Base-by-base conservation (phyloP, 768 basidiomycete species). In the Cubamyces lactineus region DNA sequence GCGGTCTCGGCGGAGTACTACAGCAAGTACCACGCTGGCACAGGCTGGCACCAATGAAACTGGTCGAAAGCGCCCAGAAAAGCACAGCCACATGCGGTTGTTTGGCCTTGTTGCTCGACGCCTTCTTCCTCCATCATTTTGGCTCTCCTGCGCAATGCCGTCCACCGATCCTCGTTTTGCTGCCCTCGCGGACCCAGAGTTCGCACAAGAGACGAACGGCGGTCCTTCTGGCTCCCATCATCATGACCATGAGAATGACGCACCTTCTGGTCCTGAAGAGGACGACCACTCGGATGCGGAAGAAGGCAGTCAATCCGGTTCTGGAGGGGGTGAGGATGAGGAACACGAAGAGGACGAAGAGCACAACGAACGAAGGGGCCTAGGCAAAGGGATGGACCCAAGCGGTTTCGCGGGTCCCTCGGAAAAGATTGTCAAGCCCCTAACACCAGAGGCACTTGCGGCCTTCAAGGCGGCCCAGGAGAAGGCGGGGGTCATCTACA, bases 401-500 rank as follows among this genome's bases (percentile, higher is more conserved):
- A 80, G 83, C 59, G 87, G 86, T 6, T 87, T 86, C 63, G 74
- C 84, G 38, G 87, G 82, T 0, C 83, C 83, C 11, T 69, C 74
- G 16, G 79, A 83, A 60, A 86, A 85, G 72, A 78, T 81, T 3
- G 81, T 93, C 58, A 88, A 91, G 69, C 91, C 91, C 0, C 76
- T 94, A 51, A 90, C 87, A 2, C 79, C 82, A 6, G 89, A 92
- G 72, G 89, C 87, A 7, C 79, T 94, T 49, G 88, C 86, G 46
- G 85, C 82, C 19, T 94, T 88, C 76, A 85, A 88, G 67, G 83
- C 83, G 30, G 85, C 84, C 1, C 89, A 91, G 70, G 84, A 89
- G 34, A 81, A 82, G 42, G 86, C 94, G 19, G 96, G 96, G 0
- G 86, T 98, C 53, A 78, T 98, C 51, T 99, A 98, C 74, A 93